These are phyloP conservation scores for Penicillium sp. DNA, from an alignment of 2,329 filamentous ascomycete genomes.

Conservation along the genomic window DNA sequence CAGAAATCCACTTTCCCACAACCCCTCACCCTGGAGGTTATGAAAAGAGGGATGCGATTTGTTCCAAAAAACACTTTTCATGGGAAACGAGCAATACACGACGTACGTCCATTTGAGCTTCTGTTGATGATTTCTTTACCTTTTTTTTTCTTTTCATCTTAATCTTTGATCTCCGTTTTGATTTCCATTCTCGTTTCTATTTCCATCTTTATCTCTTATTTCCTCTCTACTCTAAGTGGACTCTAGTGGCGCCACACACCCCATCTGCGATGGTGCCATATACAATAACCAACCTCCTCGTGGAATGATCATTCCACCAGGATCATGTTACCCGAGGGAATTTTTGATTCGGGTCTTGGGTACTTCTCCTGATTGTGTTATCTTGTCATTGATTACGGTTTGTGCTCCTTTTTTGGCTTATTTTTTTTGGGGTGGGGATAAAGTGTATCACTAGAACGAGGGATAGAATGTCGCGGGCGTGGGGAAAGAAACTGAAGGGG, in stretches of 20 bases:
- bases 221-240: neutral
- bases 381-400: neutral
- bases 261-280: neutral
- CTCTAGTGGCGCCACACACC: neutral
- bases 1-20: neutral
- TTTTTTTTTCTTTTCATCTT: neutral
- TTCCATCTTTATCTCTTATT: neutral
- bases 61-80: conserved; percentile 6
- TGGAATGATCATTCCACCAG: neutral
- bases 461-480: neutral
- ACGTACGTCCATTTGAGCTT: conserved; percentile 22
- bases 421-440: neutral
- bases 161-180: neutral
- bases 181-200: neutral
- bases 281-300: neutral
- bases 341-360: neutral
- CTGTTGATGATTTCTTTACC: conserved; percentile 12
- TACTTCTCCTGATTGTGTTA: neutral
- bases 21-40: neutral
- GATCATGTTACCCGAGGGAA: neutral
- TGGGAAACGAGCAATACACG: conserved; percentile 32
- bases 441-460: neutral
- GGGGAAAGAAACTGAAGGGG: neutral
- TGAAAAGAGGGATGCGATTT: neutral
- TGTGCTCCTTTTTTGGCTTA: neutral